A percentile compares a stretch with the other conserved stretches of the same genome.
Evolutionary conservation across 177 flowering plant species (phyloP).

Genomic region (Vitis hybrid): DNA sequence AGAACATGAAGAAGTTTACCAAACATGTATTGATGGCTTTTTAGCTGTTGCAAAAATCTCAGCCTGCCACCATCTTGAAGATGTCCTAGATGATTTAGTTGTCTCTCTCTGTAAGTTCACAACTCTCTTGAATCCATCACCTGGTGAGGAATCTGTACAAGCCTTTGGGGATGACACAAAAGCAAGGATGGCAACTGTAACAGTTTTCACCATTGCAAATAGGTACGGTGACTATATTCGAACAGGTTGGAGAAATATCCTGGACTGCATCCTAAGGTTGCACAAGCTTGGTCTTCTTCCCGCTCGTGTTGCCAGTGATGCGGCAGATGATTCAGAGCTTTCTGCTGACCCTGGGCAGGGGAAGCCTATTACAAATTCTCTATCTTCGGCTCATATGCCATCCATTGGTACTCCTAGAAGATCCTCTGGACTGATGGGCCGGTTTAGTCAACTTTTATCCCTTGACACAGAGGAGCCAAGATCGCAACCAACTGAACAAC

Average conservation of each 20-base stretch:
- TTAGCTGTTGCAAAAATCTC: slow-evolving; percentile 53
- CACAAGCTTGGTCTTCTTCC: slow-evolving; percentile 59
- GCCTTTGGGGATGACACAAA: slow-evolving; percentile 57
- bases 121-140: slow-evolving; percentile 39
- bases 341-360: slow-evolving; percentile 38
- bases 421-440: slow-evolving; percentile 53
- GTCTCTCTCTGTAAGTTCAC: slow-evolving; percentile 61
- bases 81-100: slow-evolving; percentile 49
- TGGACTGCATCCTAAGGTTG: slow-evolving; percentile 48
- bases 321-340: slow-evolving; percentile 39
- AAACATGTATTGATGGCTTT: slow-evolving; percentile 53
- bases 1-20: slow-evolving; percentile 57
- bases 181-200: slow-evolving; percentile 59
- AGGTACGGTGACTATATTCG: slow-evolving; percentile 54
- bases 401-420: slow-evolving; percentile 45
- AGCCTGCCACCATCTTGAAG: slow-evolving; percentile 48
- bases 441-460: slow-evolving; percentile 55
- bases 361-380: slow-evolving; percentile 38
- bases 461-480: slow-evolving; percentile 55
- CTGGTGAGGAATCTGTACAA: slow-evolving; percentile 48
- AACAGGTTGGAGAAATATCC: slow-evolving; percentile 53
- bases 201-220: slow-evolving; percentile 52
- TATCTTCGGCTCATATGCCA: slow-evolving; percentile 32
- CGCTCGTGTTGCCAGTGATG: slow-evolving; percentile 48
- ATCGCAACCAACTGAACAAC: slow-evolving; percentile 45